Base-by-base conservation (phyloP, 176 grass and related monocot species). In the Dactylis glomerata region DNA sequence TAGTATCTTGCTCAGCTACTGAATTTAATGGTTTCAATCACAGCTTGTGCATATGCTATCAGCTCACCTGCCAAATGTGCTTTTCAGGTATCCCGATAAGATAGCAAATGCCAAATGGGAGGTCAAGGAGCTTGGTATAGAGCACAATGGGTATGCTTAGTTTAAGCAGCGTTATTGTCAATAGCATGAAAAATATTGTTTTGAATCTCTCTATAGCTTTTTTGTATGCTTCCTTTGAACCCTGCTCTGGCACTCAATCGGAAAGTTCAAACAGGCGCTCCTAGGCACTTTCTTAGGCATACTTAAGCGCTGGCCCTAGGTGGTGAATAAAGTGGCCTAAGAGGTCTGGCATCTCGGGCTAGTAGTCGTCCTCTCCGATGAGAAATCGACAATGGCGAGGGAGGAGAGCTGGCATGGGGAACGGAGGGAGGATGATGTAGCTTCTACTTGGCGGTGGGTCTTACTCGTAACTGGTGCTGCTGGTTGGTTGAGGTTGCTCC, bases 71-170 rank as follows among this genome's bases (percentile, higher is more conserved):
- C 33, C 80, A 70, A 78, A 77, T 47, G 23, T 85, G 28, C 73
- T 91, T 75, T 82, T 72, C 86, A 99, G 93, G 84, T 99, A 99
- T 81, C 89, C 90, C 76, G 97, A 99, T 90, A 99, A 92, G 86
- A 92, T 99, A 62, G 94, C 90, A 47, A 96, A 92, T 92, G 93
- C 97, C 71, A 99, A 99, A 91, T 99, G 97, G 97, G 97, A 99
- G 86, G 86, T 99, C 62, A 99, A 94, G 81, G 97, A 96, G 84
- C 97, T 99, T 89, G 97, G 97, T 52, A 89, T 96, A 55, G 97
- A 99, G 81, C 97, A 99, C 89, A 99, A 99, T 84, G 97, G 97
- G 97, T 99, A 79, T 80, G 89, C 62, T 81, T 73, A 81, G n/a
- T 73, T 85, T 77, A 76, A 87, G 68, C 49, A 10, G 41, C 69